phyloP scores from a whole-genome alignment of 306 rosid species.

The Sphenostylis stenocarpa region DNA sequence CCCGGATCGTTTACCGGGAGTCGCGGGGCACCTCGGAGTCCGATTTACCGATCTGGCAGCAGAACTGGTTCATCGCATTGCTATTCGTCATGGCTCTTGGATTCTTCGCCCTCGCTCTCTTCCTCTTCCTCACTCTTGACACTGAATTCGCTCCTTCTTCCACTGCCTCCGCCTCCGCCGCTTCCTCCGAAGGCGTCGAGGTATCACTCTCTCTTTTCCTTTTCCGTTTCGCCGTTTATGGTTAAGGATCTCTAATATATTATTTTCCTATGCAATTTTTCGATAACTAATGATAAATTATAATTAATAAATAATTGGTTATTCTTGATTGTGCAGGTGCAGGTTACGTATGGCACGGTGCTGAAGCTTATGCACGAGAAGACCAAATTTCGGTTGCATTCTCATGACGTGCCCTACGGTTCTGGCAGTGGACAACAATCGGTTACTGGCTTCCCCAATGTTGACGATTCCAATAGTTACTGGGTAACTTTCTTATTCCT shows the following conservation, averaged over 20 bases:
- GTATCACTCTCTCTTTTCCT: conserved; percentile 26
- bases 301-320: neutral
- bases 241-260: neutral
- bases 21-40: conserved; percentile 50
- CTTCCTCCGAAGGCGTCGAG: conserved; percentile 87
- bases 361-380: conserved; percentile 94
- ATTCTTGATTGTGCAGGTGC: conserved; percentile 27
- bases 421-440: conserved; percentile 99
- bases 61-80: conserved; percentile 78
- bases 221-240: neutral
- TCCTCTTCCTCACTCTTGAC: conserved; percentile 77
- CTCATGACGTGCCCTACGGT: conserved; percentile 98
- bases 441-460: conserved; percentile 82
- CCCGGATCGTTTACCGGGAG: conserved; percentile 70
- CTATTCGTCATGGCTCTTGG: conserved; percentile 85
- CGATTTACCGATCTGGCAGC: conserved; percentile 89
- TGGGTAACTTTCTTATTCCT: conserved; percentile 57
- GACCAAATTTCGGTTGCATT: conserved; percentile 86
- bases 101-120: conserved; percentile 68
- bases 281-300: neutral
- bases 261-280: neutral
- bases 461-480: conserved; percentile 93
- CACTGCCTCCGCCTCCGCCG: conserved; percentile 50
- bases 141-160: conserved; percentile 61
- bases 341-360: conserved; percentile 83